Percentiles rank a stretch among this genome's conserved stretches.
Conservation (phyloP, 2,329 filamentous ascomycete species). For the Tolypocladium tropicale region DNA sequence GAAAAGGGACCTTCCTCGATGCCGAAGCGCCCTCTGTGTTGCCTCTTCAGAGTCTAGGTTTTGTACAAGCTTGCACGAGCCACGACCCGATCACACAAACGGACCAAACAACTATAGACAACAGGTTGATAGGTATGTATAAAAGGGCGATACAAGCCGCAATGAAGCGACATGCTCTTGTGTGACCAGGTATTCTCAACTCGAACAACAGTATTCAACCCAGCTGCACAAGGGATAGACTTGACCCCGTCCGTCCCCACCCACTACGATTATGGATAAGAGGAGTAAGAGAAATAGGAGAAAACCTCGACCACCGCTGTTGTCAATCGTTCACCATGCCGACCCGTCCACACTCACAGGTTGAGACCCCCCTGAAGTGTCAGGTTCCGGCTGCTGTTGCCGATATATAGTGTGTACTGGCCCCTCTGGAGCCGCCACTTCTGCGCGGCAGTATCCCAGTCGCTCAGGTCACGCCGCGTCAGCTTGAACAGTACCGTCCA, state of each 20-base stretch:
- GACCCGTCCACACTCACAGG: background rate
- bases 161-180: background rate
- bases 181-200: background rate
- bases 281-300: too few species aligned
- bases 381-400: slow-evolving; percentile 35
- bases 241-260: too few species aligned
- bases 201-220: background rate
- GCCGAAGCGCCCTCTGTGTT: background rate
- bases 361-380: slow-evolving; percentile 27
- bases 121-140: background rate
- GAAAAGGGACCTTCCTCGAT: background rate
- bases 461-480: slow-evolving; percentile 53
- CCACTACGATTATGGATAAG: too few species aligned
- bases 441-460: slow-evolving; percentile 53
- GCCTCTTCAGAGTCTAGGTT: background rate
- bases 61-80: background rate
- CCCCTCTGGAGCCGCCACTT: slow-evolving; percentile 46
- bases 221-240: too few species aligned
- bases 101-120: background rate
- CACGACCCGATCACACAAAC: too few species aligned
- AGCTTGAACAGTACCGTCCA: slow-evolving; percentile 39
- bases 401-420: slow-evolving; percentile 33
- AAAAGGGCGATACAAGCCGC: background rate
- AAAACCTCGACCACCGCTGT: too few species aligned
- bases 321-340: background rate